Evolutionary conservation across 1,284 basidiomycete genomes (phyloP), one percentile per base, ranked within the genome.

Genomic region (Coriolopsis trogii): DNA sequence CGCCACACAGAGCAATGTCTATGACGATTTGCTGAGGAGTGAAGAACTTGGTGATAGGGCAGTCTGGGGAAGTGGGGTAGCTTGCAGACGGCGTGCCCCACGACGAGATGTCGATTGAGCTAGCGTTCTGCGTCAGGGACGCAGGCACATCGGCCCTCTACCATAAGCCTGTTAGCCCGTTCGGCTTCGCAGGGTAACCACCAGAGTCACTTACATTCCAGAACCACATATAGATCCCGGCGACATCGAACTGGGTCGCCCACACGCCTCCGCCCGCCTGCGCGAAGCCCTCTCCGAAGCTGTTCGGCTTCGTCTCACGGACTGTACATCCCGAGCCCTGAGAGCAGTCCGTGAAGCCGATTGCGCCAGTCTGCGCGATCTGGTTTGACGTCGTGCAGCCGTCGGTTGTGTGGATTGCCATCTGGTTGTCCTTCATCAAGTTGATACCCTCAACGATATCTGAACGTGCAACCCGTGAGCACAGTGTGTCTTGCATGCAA

Each of bases 171-270:
- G 13, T 51, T 26, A 46, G 42, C 26, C 29, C 24, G 3, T 20
- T 4, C 8, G 1, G 6, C 20, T n/a, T n/a, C 1, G 8, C n/a
- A 15, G n/a, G 13, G 5, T 8, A 2, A 24, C 21, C 5, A 10
- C 16, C 28, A 21, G 18, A 9, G 13, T 40, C 8, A 74, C 85
- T 63, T 60, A 89, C 87, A 47, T 79, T 79, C 80, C 86, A 87
- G 68, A 87, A 92, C 90, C 90, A 93, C 26, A 90, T 80, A 61
- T 68, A 84, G 21, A 87, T 73, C 4, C 78, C 87, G 5, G 76
- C 65, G 2, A 75, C 68, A 31, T 87, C 86, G 59, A 87, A 82
- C 62, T 89, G 87, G 4, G 82, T 72, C 0, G 87, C 87, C 67
- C 77, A 92, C 1, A 90, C 84, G 0, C 89, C 89, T 21, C 90